Evolutionary conservation across 2,329 filamentous ascomycete species (phyloP), one percentile per base, ranked within the genome.

Genomic region (Calonectria pteridis): DNA sequence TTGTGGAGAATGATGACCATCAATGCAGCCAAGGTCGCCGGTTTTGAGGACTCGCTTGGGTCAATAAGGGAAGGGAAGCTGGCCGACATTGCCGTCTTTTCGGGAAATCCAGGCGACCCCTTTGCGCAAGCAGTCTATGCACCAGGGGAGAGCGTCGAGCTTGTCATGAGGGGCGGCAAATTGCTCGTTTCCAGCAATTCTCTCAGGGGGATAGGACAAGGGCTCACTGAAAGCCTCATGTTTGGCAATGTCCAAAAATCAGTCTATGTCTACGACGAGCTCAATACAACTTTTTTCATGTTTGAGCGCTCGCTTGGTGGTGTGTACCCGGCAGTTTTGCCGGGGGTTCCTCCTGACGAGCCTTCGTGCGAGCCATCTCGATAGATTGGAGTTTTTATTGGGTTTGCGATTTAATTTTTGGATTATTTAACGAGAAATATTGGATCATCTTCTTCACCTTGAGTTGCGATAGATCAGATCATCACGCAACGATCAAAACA

Each of bases 1-100:
- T 9, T 72, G 6, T 72, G 70, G 70, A 37, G 64, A 26, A 72
- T 72, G 70, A 72, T 72, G 70, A 72, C 70, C 20, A 58, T 55
- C 26, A 72, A 69, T 31, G 70, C 65, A 11, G 70, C 70, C 43
- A 49, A 64, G 23, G 65, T 69, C 10, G 70, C 70, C 6, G 65
- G 70, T 11, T 72, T 72, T n/a, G 70, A 69, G 4, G 23, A 49
- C 9, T 10, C 9, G 2, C n/a, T 72, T 3, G 65, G 70, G 6
- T 72, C 70, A 20, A 20, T 72, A 10, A 46, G 58, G n/a, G 33
- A 28, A 4, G 70, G 70, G 6, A 69, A 69, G 28, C 23, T 72
- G 16, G 70, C 70, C 10, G 70, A 72, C 23, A 72, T 72, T 35
- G 65, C 40, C 4, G 65, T 72, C 1, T 55, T 69, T n/a, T 53